Evolutionary conservation across 1,284 basidiomycete genomes (phyloP), one percentile per base, ranked within the genome.

Genomic region (Ceratobasidium theobromae): DNA sequence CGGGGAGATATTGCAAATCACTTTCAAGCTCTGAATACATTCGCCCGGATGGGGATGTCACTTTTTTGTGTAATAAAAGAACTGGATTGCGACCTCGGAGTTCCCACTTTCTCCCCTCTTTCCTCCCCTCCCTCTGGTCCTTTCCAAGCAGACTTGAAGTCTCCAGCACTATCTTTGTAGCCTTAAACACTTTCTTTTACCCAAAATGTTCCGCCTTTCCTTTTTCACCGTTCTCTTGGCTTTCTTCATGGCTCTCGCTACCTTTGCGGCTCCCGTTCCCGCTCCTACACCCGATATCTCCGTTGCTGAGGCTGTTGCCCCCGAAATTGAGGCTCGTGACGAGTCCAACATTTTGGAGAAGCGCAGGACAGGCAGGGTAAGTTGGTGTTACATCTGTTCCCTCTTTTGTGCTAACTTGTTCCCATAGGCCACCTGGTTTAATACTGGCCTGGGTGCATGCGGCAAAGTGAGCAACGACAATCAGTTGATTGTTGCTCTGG

Each of bases 391-490:
- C 57, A 18, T 16, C 1, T 45, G 14, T 45, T 9, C 27, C 46
- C 21, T 49, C 11, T 27, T 30, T 40, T 1, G 21, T 23, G 2
- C 16, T 25, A 33, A 21, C 25, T 4, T 48, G 23, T 2, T 27
- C 21, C 1, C 12, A 21, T 35, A 64, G 51, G 68, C 51, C 8
- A 70, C 69, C 14, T 70, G 46, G 32, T 70, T 55, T 46, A 49
- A 70, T 49, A 55, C 65, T 30, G 69, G 69, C 14, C 43, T 68
- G 14, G 69, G 69, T 23, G 64, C 53, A 27, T 70, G 69, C 33
- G 69, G 69, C 16, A 51, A 65, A 38, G 69, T 70, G 21, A 67
- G 67, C 66, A 65, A 65, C 3, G 66, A 68, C 35, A 49, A n/a
- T 11, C 53, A 68, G 35, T 30, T 41, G 12, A 67, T 70, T 32